A percentile compares a stretch with the other conserved stretches of the same genome.
Evolutionary conservation across 2,329 filamentous ascomycete genomes (phyloP).

Genomic region (Stagonosporopsis rhizophila): DNA sequence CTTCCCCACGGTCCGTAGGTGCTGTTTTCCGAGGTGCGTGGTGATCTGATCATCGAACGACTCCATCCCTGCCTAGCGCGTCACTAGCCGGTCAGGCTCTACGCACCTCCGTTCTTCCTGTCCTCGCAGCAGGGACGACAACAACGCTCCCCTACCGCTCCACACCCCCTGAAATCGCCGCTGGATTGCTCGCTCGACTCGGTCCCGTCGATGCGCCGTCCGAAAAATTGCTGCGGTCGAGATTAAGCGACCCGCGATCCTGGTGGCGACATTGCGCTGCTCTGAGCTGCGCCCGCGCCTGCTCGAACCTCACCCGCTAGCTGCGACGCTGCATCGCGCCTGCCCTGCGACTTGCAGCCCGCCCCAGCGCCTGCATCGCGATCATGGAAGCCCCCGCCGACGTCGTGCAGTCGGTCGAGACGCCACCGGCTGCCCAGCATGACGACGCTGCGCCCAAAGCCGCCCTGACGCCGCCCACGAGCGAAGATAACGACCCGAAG

Average conservation of each 20-base stretch:
- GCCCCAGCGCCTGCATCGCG: slow-evolving; percentile 26
- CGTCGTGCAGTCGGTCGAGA: slow-evolving; percentile 46
- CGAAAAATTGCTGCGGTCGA: slow-evolving; percentile 32
- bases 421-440: slow-evolving; percentile 25
- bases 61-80: slow-evolving; percentile 8
- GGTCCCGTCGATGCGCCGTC: slow-evolving; percentile 28
- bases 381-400: slow-evolving; percentile 41
- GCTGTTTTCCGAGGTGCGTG: slow-evolving; percentile 14
- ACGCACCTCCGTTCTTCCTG: slow-evolving; percentile 20
- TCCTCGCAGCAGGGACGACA: slow-evolving; percentile 26
- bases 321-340: slow-evolving; percentile 31
- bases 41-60: slow-evolving; percentile 17
- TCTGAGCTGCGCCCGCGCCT: slow-evolving; percentile 34
- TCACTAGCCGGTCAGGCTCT: slow-evolving; percentile 3
- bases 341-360: slow-evolving; percentile 25
- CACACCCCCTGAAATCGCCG: slow-evolving; percentile 15
- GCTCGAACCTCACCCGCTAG: slow-evolving; percentile 33
- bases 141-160: slow-evolving; percentile 25
- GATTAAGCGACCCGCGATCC: slow-evolving; percentile 23
- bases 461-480: slow-evolving; percentile 60
- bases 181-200: slow-evolving; percentile 7
- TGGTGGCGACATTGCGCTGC: slow-evolving; percentile 39
- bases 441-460: slow-evolving; percentile 45
- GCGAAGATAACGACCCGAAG: slow-evolving; percentile 58
- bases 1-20: background rate